Conservation (phyloP, 2,329 filamentous ascomycete species). For the Beauveria varroae region DNA sequence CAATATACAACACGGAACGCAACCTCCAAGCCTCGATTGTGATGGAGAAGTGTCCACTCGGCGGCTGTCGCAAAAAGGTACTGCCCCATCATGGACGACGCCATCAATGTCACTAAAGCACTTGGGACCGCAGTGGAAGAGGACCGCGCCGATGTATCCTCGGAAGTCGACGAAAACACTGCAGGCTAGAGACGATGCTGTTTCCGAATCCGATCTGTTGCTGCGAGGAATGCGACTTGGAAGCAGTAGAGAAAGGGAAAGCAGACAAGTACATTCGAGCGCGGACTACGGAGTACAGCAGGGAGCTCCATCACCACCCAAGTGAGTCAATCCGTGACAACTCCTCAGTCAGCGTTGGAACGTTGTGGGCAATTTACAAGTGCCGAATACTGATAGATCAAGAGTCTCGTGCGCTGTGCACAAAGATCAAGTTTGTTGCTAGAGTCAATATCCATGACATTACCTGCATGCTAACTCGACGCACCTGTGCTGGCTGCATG, state of each 20-base stretch:
- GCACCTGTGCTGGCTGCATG: background rate
- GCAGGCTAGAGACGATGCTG: background rate
- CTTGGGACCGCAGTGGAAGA: background rate
- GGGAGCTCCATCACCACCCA: background rate
- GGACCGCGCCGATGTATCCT: background rate
- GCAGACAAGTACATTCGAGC: background rate
- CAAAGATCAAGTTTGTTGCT: background rate
- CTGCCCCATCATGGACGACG: background rate
- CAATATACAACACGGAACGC: background rate
- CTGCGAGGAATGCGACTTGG: background rate
- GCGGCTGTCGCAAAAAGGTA: background rate
- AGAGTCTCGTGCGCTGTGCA: background rate
- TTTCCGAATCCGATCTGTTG: background rate
- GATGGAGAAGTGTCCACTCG: constrained; percentile 1
- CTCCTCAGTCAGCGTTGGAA: background rate
- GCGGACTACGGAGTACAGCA: background rate
- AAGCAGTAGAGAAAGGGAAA: background rate
- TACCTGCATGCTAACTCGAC: background rate
- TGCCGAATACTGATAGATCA: background rate
- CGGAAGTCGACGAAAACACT: background rate
- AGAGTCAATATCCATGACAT: background rate
- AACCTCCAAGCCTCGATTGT: background rate
- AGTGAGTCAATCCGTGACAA: background rate
- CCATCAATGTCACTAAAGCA: background rate
- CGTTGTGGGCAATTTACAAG: background rate